Base-by-base conservation (phyloP, 2,329 filamentous ascomycete species). In the Ophiostoma piceae region DNA sequence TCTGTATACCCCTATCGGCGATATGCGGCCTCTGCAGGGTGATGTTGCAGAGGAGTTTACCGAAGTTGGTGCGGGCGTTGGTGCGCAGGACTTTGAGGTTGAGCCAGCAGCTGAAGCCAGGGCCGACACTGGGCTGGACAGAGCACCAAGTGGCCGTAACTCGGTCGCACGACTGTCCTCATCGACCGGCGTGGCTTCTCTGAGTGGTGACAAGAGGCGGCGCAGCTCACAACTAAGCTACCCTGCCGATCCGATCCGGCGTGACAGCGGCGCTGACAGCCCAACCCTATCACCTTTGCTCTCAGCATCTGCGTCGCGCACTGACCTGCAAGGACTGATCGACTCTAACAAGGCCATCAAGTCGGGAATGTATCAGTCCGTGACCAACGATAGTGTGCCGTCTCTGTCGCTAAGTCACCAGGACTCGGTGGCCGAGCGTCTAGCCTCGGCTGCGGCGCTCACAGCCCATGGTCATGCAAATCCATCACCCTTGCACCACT, bases 321-420 rank as follows among this genome's bases (percentile, higher is more conserved):
- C 82, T 2, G 85, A 87, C 35, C 77, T 88, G 11, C 86, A 87
- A 72, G 86, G 89, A 69, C 82, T 89, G 79, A 81, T 88, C 47
- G 82, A 85, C 70, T 84, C 85, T 3, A 87, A 88, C 76, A 87
- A 85, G 74, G 83, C 78, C 7, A 83, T 85, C 73, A 86, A 86
- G 75, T 83, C 84, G 3, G 82, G 83, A 32, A 75, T 89, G 6
- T 81, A 86, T 70, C 84, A 87, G 74, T 83, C 84, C 0, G 76
- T 85, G 47, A 80, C 83, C 1, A 88, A 87, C 73, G 86, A 88
- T 68, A 88, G 86, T 69, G 84, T 85, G 1, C 80, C 81, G 2
- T 87, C 85, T 9, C 80, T 84, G n/a, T 76, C 79, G 65, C 79
- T 84, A 32, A 86, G 83, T 71, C 81, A 84, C 68, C 82, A 82